A percentile compares a stretch with the other conserved stretches of the same genome.
phyloP scores from a whole-genome alignment of 2,329 filamentous ascomycete genomes.

The Venturia effusa region DNA sequence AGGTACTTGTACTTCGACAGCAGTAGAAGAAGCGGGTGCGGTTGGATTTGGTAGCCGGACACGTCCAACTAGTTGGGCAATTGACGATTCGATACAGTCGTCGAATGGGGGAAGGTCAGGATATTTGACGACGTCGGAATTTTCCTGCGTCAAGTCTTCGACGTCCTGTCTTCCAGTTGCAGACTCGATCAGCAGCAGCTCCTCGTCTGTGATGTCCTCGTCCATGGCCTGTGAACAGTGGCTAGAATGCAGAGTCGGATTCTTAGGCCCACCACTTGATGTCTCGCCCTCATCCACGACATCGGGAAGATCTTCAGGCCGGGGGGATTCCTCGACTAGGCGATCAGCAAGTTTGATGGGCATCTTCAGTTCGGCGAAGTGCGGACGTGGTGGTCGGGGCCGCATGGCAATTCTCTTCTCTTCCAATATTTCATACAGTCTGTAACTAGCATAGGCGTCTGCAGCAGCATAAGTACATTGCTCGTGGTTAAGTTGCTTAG shows the following conservation, averaged over 20 bases:
- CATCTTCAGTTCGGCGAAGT: slow-evolving; percentile 53
- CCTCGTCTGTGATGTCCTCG: neutral
- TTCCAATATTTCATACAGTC: slow-evolving; percentile 64
- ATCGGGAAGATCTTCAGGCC: neutral
- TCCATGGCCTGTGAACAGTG: neutral
- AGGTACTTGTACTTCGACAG: neutral
- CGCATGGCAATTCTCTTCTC: slow-evolving; percentile 52
- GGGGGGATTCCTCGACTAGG: slow-evolving; percentile 14
- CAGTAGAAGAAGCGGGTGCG: neutral
- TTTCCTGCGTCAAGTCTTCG: neutral
- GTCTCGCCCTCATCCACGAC: neutral
- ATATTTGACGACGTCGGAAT: neutral
- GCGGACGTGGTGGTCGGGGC: slow-evolving; percentile 61
- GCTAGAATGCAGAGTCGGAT: neutral
- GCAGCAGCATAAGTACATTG: slow-evolving; percentile 53
- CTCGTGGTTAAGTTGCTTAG: slow-evolving; percentile 43
- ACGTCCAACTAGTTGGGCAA: neutral
- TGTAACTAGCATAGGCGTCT: slow-evolving; percentile 70
- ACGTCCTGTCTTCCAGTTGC: neutral
- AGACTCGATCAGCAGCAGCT: neutral
- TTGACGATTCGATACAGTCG: neutral
- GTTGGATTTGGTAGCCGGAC: neutral
- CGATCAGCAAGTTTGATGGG: slow-evolving; percentile 45
- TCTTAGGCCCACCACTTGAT: neutral
- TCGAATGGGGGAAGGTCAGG: neutral